Base-by-base conservation (phyloP, 2,329 filamentous ascomycete genomes). In the Lachnellula occidentalis region DNA sequence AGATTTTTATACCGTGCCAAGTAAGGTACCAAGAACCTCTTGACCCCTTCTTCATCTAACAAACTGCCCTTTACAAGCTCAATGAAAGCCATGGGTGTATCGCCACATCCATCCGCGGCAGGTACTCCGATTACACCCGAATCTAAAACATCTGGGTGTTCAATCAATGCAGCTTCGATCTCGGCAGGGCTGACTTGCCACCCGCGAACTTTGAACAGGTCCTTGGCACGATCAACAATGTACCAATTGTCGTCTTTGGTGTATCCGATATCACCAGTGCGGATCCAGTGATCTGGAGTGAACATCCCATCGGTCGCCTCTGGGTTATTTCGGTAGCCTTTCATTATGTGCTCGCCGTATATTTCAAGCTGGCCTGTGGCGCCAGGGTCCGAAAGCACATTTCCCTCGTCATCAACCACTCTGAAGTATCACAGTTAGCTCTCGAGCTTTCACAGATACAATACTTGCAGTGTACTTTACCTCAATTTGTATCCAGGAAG, bases 1-100 rank as follows among this genome's bases (percentile, higher is more conserved):
- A 90, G 74, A 66, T 80, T 78, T 71, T 90, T 90, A 65, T 86
- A 80, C 55, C 72, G 75, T 0, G 82, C 78, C 24, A 86, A 80
- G 48, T 78, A 78, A 61, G 76, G 74, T 51, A 82, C 78, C 47
- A 87, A 76, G 68, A 81, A 80, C 12, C 66, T 65, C 61, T 78
- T 75, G 48, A 89, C 78, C 19, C 81, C 76, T 24, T 76, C 68
- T 1, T 76, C 72, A 4, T 71, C 64, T 53, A 75, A 74, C 27
- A 74, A 67, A 19, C 24, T 41, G 11, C 21, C 27, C 21, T 47
- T 19, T 31, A 7, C 9, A 21, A 34, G 67, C 11, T 81, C 75
- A 24, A 85, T 48, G 17, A 84, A 85, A 17, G 81, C 82, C 22
- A 80, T 72, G 17, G 75, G 75, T 4, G 74, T 61, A 48, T 70